Percentiles rank a stretch among this genome's conserved stretches.
Conservation (phyloP, 345 rosid genomes). For the Capsella bursapastoris region DNA sequence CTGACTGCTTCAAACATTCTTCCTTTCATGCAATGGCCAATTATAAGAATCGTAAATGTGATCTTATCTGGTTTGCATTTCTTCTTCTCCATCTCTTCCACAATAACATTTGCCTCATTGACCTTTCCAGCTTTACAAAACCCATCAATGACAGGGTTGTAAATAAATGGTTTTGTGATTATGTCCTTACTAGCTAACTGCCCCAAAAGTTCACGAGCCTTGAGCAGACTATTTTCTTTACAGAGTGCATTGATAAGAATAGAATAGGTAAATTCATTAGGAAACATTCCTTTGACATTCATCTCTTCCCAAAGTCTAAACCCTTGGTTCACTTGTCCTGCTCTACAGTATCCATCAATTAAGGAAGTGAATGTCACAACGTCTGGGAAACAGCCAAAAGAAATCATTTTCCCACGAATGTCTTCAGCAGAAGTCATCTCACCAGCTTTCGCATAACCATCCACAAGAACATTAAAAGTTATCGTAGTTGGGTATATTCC, state of each 20-base stretch:
- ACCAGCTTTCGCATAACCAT: slow-evolving; percentile 80
- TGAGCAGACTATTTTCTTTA: slow-evolving; percentile 71
- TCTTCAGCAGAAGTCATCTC: slow-evolving; percentile 58
- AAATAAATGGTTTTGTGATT: slow-evolving; percentile 69
- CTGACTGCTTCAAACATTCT: slow-evolving; percentile 80
- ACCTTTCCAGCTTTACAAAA: slow-evolving; percentile 91
- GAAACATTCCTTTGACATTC: slow-evolving; percentile 57
- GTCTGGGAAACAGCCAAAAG: slow-evolving; percentile 62
- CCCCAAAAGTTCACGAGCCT: slow-evolving; percentile 70
- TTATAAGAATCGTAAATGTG: slow-evolving; percentile 87
- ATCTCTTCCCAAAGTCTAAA: slow-evolving; percentile 74
- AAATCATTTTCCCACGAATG: slow-evolving; percentile 57
- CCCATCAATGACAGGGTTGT: slow-evolving; percentile 93
- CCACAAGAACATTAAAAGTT: slow-evolving; percentile 80
- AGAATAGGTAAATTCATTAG: slow-evolving; percentile 74
- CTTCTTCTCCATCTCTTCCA: slow-evolving; percentile 75
- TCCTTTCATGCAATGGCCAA: slow-evolving; percentile 95
- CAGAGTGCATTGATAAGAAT: slow-evolving; percentile 72
- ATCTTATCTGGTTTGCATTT: slow-evolving; percentile 83
- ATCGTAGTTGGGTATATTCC: slow-evolving; percentile 58
- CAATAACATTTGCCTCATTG: slow-evolving; percentile 73
- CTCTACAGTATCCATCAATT: slow-evolving; percentile 84
- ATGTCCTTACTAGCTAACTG: slow-evolving; percentile 56
- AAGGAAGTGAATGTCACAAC: slow-evolving; percentile 82
- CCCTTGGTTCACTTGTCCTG: slow-evolving; percentile 63